Conservation (phyloP, 768 basidiomycete genomes). For the Lyophyllum atratum region DNA sequence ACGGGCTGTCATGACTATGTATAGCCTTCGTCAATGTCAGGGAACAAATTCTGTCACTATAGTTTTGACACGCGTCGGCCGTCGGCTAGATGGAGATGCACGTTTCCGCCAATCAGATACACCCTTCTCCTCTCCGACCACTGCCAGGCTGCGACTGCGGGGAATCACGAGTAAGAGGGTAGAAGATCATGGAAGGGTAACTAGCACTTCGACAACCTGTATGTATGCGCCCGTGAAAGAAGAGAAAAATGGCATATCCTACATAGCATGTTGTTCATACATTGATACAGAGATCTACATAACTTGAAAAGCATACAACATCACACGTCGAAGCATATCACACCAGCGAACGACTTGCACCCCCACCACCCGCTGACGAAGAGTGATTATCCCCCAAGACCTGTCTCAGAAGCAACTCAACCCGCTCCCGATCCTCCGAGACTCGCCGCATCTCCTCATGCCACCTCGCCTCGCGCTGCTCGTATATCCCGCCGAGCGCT, state of each 20-base stretch:
- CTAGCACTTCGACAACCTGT: no score
- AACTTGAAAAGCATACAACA: not conserved
- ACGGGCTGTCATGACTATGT: not conserved
- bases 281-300: not conserved
- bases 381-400: slow-evolving; percentile 43
- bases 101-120: no score
- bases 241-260: no score
- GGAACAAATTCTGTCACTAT: not conserved
- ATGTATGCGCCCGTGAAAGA: no score
- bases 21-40: not conserved
- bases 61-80: not conserved
- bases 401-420: slow-evolving; percentile 67
- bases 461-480: slow-evolving; percentile 69
- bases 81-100: not conserved
- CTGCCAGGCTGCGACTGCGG: no score
- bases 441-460: slow-evolving; percentile 68
- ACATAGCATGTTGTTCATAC: not conserved
- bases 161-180: no score
- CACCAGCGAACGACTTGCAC: not conserved
- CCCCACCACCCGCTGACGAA: slow-evolving; percentile 1
- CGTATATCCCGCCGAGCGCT: slow-evolving; percentile 64
- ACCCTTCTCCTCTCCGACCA: no score
- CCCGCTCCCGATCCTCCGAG: slow-evolving; percentile 64
- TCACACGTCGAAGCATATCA: not conserved
- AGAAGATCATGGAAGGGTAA: no score